Conservation (phyloP, 164 flowering plant species). For the Sextonia rubra region DNA sequence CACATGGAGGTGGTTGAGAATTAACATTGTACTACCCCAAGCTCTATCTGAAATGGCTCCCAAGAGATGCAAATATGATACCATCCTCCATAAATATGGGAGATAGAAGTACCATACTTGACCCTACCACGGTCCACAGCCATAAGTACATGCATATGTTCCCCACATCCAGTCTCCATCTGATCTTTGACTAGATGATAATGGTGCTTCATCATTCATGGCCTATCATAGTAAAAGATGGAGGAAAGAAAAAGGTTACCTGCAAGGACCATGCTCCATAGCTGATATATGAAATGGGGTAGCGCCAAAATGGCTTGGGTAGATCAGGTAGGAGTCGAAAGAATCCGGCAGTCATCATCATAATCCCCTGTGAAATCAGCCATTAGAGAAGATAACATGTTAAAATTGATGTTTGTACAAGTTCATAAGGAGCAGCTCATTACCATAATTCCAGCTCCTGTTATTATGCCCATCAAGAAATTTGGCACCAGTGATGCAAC, state of each 20-base stretch:
- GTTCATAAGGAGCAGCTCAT: neutral
- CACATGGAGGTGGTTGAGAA: too few species aligned
- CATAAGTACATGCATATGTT: too few species aligned
- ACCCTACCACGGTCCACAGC: too few species aligned
- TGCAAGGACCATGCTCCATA: constrained; percentile 76
- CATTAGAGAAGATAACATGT: neutral
- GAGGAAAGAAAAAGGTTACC: constrained; percentile 29
- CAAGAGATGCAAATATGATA: too few species aligned
- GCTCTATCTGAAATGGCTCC: too few species aligned
- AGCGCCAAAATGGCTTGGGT: constrained; percentile 83
- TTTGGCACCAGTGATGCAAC: constrained; percentile 70
- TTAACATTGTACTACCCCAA: too few species aligned
- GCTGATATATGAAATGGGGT: constrained; percentile 66
- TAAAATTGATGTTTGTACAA: neutral
- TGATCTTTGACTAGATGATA: neutral
- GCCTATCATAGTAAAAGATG: neutral
- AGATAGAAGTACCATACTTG: too few species aligned
- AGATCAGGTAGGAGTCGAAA: constrained; percentile 73
- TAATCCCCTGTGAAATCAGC: constrained; percentile 44
- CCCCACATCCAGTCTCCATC: neutral
- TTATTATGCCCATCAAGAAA: constrained; percentile 51
- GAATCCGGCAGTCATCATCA: constrained; percentile 89
- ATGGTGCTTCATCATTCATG: neutral
- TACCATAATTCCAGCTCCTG: constrained; percentile 45
- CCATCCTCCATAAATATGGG: too few species aligned